Conservation (phyloP, 345 rosid genomes). For the Linum usitatissimum region DNA sequence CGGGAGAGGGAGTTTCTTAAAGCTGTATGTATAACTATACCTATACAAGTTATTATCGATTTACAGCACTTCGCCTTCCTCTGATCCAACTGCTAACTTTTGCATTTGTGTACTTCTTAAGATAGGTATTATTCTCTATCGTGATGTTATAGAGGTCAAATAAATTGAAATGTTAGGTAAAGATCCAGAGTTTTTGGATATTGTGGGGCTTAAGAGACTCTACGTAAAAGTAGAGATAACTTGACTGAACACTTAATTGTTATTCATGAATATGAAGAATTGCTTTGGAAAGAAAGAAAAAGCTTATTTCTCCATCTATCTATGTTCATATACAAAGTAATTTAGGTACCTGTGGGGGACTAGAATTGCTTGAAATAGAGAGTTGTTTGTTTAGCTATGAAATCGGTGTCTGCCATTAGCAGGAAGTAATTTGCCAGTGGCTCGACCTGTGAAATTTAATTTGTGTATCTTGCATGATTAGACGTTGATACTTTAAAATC, state of each 20-base stretch:
- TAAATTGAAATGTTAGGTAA: too few species aligned
- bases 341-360: background rate
- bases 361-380: background rate
- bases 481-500: background rate
- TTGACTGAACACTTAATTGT: background rate
- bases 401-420: background rate
- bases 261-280: background rate
- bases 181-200: too few species aligned
- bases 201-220: background rate
- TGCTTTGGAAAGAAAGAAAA: background rate
- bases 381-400: background rate
- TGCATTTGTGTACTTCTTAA: too few species aligned
- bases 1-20: conserved; percentile 87
- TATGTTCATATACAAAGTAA: background rate
- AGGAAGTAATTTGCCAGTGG: background rate
- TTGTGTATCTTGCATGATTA: background rate
- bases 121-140: too few species aligned
- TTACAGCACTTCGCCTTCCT: background rate
- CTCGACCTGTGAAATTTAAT: background rate
- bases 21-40: conserved; percentile 51
- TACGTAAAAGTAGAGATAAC: background rate
- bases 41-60: conserved; percentile 3
- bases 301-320: background rate
- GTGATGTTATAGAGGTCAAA: too few species aligned
- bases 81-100: background rate